phyloP scores from a whole-genome alignment of 108 stramenopile species.

The Chaetoceros muelleri region DNA sequence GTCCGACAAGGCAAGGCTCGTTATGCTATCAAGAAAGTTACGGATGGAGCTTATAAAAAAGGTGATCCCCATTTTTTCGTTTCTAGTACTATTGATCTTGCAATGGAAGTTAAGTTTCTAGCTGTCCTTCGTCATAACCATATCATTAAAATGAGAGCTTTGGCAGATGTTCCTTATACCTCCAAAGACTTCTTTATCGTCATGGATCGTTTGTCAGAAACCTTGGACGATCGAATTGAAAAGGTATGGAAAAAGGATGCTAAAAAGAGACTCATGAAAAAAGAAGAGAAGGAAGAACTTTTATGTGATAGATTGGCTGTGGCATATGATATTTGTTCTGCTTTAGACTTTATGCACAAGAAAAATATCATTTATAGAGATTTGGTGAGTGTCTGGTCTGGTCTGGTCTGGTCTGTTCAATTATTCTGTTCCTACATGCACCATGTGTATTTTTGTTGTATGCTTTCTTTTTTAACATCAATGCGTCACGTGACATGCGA shows the following conservation, averaged over 20 bases:
- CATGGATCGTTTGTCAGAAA: slow-evolving; percentile 47
- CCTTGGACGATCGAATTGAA: slow-evolving; percentile 27
- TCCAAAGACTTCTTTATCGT: slow-evolving; percentile 38
- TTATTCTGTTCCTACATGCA: too few relatives aligned
- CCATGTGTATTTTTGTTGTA: background rate
- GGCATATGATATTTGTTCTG: slow-evolving; percentile 32
- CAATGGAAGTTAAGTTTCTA: slow-evolving; percentile 26
- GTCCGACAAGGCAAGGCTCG: slow-evolving; percentile 33
- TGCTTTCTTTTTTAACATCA: background rate
- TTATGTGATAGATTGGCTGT: slow-evolving; percentile 21
- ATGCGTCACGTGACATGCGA: too few relatives aligned
- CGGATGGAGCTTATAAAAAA: slow-evolving; percentile 22
- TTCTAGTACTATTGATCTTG: slow-evolving; percentile 37
- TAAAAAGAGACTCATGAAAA: slow-evolving; percentile 3
- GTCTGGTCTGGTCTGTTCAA: too few relatives aligned
- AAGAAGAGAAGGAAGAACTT: slow-evolving; percentile 9
- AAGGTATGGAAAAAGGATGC: slow-evolving; percentile 11
- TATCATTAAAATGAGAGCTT: slow-evolving; percentile 84
- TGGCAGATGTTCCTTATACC: slow-evolving; percentile 16
- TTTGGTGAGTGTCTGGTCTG: slow-evolving; percentile 34
- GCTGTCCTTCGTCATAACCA: slow-evolving; percentile 63
- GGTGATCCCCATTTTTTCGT: slow-evolving; percentile 43
- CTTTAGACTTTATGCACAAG: slow-evolving; percentile 27
- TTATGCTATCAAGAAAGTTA: slow-evolving; percentile 35
- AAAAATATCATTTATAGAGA: slow-evolving; percentile 34